Conservation (phyloP, 768 basidiomycete species). For the Vararia minispora region DNA sequence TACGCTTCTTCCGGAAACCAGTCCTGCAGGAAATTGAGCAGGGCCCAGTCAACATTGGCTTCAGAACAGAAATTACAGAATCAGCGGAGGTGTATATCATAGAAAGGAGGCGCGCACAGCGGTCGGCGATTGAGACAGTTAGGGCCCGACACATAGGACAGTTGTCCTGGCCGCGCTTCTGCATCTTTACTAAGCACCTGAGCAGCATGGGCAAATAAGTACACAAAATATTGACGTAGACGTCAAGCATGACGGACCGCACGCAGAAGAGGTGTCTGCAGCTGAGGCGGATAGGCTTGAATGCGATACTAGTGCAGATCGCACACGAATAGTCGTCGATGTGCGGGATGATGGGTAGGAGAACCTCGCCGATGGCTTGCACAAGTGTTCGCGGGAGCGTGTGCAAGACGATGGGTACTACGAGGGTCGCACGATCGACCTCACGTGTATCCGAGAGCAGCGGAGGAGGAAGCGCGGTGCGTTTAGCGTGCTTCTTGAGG, state of each 20-base stretch:
- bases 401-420: constrained; percentile 10
- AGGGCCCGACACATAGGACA: constrained; percentile 83
- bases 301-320: constrained; percentile 85
- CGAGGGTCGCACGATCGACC: not conserved
- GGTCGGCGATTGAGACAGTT: constrained; percentile 65
- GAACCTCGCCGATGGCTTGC: constrained; percentile 70
- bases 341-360: constrained; percentile 72
- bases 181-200: constrained; percentile 81
- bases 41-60: constrained; percentile 74
- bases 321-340: constrained; percentile 80
- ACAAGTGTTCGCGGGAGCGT: constrained; percentile 58
- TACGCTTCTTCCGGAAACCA: constrained; percentile 86
- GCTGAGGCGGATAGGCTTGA: constrained; percentile 76
- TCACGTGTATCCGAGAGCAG: constrained; percentile 7
- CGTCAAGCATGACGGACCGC: constrained; percentile 23
- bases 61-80: not conserved
- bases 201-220: constrained; percentile 9
- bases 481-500: constrained; percentile 88
- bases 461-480: constrained; percentile 70
- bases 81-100: not conserved
- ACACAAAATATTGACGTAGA: not conserved
- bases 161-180: constrained; percentile 59
- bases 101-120: constrained; percentile 41
- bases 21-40: constrained; percentile 79
- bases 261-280: constrained; percentile 79